Conservation (phyloP, 768 basidiomycete genomes). For the Exidia glandulosa region DNA sequence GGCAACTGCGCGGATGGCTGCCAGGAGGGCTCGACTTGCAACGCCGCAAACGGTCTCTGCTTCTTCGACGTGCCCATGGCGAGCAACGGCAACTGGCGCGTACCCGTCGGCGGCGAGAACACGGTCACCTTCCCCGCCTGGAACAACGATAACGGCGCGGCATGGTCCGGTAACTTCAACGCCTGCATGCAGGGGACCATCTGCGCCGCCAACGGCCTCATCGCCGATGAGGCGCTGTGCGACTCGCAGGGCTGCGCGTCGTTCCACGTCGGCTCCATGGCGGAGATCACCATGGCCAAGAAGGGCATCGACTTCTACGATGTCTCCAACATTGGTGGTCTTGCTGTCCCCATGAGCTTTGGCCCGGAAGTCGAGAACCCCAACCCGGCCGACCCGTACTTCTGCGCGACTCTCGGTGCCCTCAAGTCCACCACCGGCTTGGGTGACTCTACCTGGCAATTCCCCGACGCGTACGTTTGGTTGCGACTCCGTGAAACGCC, state of each 20-base stretch:
- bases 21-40: conserved; percentile 2
- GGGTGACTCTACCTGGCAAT: background rate
- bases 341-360: conserved; percentile 4
- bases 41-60: conserved; percentile 2
- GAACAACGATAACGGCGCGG: conserved; percentile 1
- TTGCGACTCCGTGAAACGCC: background rate
- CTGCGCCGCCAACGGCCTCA: background rate
- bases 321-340: conserved; percentile 5
- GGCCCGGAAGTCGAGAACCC: background rate
- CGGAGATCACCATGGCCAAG: conserved; percentile 3
- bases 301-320: conserved; percentile 4
- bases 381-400: conserved; percentile 1
- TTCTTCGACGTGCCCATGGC: conserved; percentile 4
- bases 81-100: conserved; percentile 3
- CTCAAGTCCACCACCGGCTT: background rate
- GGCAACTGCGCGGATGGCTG: conserved; percentile 4
- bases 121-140: conserved; percentile 1
- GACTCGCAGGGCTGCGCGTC: conserved; percentile 4
- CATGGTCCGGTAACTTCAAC: conserved; percentile 6
- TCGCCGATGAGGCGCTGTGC: conserved; percentile 1
- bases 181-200: conserved; percentile 3
- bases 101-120: conserved; percentile 1
- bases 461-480: background rate
- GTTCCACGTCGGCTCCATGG: background rate
- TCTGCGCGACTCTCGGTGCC: conserved; percentile 2